These are phyloP conservation scores for Coemansia sp. DNA, from an alignment of 192 early-diverging fungal species.

Conservation along the genomic window DNA sequence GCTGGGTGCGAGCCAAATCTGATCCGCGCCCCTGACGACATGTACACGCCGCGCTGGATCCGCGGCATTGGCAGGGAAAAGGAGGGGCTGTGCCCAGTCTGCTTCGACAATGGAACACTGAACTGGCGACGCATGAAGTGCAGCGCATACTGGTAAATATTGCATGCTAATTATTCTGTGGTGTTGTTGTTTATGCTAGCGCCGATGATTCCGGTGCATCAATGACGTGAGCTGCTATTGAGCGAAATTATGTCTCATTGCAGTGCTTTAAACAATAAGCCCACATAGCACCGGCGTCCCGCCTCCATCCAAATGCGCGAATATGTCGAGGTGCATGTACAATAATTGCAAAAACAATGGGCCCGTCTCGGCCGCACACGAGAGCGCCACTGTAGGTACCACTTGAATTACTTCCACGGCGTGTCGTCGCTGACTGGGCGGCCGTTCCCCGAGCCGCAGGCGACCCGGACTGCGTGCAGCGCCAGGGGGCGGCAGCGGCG, in stretches of 20 bases:
- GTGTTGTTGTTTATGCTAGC: neutral
- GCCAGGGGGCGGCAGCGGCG: constrained; percentile 5
- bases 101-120: constrained; percentile 23
- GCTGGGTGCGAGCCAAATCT: constrained; percentile 28
- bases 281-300: constrained; percentile 8
- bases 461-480: constrained; percentile 7
- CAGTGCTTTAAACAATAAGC: neutral
- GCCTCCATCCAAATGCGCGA: constrained; percentile 1
- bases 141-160: constrained; percentile 55
- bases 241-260: neutral
- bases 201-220: neutral
- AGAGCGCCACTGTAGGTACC: constrained; percentile 39
- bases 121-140: constrained; percentile 54
- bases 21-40: constrained; percentile 36
- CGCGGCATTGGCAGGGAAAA: constrained; percentile 49
- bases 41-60: constrained; percentile 56
- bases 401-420: constrained; percentile 55
- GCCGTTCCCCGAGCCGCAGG: constrained; percentile 40
- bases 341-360: constrained; percentile 8
- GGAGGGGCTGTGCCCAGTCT: constrained; percentile 53
- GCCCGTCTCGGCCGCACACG: neutral
- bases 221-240: neutral
- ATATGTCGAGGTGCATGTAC: constrained; percentile 8
- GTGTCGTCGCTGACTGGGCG: constrained; percentile 48
- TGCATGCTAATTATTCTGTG: constrained; percentile 3